phyloP scores from a whole-genome alignment of 1,284 basidiomycete species.

The Sanguinoderma infundibulare region DNA sequence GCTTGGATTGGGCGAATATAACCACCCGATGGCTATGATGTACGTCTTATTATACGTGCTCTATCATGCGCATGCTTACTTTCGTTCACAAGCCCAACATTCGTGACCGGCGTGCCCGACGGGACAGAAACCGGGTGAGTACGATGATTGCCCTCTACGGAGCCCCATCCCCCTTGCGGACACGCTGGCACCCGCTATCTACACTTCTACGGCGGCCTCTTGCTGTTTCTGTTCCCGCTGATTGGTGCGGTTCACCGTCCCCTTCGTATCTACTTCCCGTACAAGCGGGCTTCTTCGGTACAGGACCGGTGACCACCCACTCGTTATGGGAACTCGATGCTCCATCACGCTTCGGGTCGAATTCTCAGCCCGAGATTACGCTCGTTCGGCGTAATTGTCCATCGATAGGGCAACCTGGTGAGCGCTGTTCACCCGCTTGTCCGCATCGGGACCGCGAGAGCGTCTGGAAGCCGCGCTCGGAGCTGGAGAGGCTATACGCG shows the following conservation, averaged over 20 bases:
- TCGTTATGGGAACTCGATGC: conserved; percentile 21
- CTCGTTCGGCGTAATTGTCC: conserved; percentile 16
- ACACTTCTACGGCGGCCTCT: not conserved
- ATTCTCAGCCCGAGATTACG: conserved; percentile 20
- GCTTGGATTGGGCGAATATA: conserved; percentile 72
- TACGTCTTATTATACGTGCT: conserved; percentile 37
- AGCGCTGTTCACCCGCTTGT: conserved; percentile 13
- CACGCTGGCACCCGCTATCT: not conserved
- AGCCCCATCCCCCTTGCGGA: not conserved
- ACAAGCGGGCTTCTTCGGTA: conserved; percentile 18
- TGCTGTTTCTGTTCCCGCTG: not conserved
- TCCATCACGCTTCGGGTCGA: conserved; percentile 11
- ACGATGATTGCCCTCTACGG: conserved; percentile 8
- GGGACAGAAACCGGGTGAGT: conserved; percentile 90
- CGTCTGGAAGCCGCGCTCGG: not conserved
- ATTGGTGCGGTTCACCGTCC: not conserved
- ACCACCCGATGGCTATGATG: conserved; percentile 91
- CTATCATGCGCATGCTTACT: not conserved
- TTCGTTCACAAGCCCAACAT: conserved; percentile 68
- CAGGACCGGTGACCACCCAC: conserved; percentile 25
- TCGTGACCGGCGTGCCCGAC: conserved; percentile 89
- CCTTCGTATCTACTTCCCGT: not conserved
- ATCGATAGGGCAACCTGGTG: conserved; percentile 22
- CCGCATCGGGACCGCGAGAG: not conserved
- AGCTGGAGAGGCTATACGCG: not conserved